Percentiles rank a stretch among this genome's conserved stretches.
These are phyloP conservation scores for Eucalyptus leucophloia DNA, from an alignment of 345 rosid species.

Conservation along the genomic window DNA sequence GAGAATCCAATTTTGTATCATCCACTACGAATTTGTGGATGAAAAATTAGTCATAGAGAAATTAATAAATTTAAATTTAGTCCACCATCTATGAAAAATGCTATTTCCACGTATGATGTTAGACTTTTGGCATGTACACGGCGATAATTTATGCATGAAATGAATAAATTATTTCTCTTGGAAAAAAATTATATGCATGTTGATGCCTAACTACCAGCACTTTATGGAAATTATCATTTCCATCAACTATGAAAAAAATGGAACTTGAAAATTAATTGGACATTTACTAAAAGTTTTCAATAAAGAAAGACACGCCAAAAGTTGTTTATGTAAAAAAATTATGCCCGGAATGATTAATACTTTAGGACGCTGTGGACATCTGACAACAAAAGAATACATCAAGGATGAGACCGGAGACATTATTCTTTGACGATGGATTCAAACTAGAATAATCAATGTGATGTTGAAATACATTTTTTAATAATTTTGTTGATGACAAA, in stretches of 20 bases:
- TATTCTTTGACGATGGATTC: background rate
- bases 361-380: background rate
- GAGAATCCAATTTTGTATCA: background rate
- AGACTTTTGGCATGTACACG: background rate
- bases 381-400: background rate
- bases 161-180: background rate
- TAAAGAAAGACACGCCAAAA: background rate
- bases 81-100: background rate
- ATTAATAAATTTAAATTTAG: background rate
- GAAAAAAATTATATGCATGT: background rate
- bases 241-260: background rate
- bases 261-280: background rate
- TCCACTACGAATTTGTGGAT: background rate
- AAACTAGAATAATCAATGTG: background rate
- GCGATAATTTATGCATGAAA: background rate
- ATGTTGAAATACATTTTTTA: background rate
- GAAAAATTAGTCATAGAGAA: background rate
- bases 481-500: background rate
- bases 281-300: background rate
- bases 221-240: background rate
- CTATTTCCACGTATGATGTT: background rate
- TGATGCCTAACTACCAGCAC: background rate
- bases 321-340: background rate
- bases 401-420: background rate
- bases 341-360: background rate